Base-by-base conservation (phyloP, 2,329 filamentous ascomycete genomes). In the Blastomyces parvus region DNA sequence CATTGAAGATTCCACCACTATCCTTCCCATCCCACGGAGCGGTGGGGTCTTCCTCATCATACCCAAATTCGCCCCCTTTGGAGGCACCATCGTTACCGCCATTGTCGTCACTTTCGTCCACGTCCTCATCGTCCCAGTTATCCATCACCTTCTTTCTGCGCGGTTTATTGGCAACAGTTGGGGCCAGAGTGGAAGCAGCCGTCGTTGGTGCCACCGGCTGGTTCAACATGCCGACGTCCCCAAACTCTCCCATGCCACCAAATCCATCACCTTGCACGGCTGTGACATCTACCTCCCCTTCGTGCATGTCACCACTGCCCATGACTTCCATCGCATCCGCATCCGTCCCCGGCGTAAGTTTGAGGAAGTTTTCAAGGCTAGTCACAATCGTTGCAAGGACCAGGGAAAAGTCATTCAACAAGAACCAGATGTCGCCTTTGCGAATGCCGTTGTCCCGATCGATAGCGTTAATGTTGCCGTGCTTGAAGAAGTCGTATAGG, bases 401-500 rank as follows among this genome's bases (percentile, higher is more conserved):
- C 62, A 84, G 78, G 17, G 83, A 85, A 71, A 86, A 86, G 69
- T 88, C 83, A 65, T 90, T 89, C 1, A 91, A 78, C 1, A 82
- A 70, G 69, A 88, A 91, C 89, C 88, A 92, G 9, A 90, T 80
- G 57, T 91, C 87, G 4, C 84, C 83, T 1, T 78, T 76, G 55
- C 83, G 84, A 70, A 93, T 86, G 2, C 82, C 80, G 70, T 93
- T 92, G 38, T 85, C 87, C 0, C 73, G 76, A 14, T 83, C 82
- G 2, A 92, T 76, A 0, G 84, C 82, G 1, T 79, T 71, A 27
- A 86, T 72, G 69, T 87, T 84, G 3, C 88, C 88, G 68, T 92
- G 86, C 73, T 85, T 88, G 80, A 84, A 91, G 74, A 91, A 93
- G 72, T 92, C 88, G 64, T 87, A 85, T 0, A 92, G 75, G 62